These are phyloP conservation scores for Baorangia bicolor DNA, from an alignment of 768 basidiomycete genomes.

Conservation along the genomic window DNA sequence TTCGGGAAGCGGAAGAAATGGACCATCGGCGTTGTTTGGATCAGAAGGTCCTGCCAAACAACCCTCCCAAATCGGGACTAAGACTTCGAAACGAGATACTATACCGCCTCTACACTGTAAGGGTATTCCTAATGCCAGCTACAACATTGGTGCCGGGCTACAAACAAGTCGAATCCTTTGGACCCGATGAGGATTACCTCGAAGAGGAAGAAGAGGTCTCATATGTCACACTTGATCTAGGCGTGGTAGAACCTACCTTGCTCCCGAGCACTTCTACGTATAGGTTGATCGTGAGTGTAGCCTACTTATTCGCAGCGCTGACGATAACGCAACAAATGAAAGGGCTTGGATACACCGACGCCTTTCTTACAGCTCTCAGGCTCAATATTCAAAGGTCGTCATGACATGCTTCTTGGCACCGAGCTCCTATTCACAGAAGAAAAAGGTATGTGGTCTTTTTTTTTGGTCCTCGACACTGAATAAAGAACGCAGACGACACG, in stretches of 20 bases:
- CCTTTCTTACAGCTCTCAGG: slow-evolving; percentile 79
- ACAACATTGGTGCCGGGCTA: slow-evolving; percentile 53
- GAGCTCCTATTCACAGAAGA: slow-evolving; percentile 75
- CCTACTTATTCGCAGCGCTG: not conserved
- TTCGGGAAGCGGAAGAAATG: not conserved
- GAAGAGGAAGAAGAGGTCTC: slow-evolving; percentile 50
- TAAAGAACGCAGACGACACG: slow-evolving; percentile 35
- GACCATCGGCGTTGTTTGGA: slow-evolving; percentile 25
- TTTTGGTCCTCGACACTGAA: not conserved
- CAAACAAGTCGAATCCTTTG: slow-evolving; percentile 65
- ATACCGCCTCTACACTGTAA: not conserved
- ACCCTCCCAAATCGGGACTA: not conserved
- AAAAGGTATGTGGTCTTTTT: slow-evolving; percentile 43
- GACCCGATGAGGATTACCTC: slow-evolving; percentile 65
- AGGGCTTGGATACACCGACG: slow-evolving; percentile 78
- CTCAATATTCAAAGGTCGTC: slow-evolving; percentile 67
- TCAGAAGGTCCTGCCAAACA: slow-evolving; percentile 26
- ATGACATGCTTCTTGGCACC: slow-evolving; percentile 68
- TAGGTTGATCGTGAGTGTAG: slow-evolving; percentile 63
- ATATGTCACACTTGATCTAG: slow-evolving; percentile 77
- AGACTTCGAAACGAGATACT: not conserved
- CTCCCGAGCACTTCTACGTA: slow-evolving; percentile 70
- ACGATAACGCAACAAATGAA: not conserved
- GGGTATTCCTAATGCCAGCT: slow-evolving; percentile 14
- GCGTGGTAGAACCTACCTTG: slow-evolving; percentile 67